These are phyloP conservation scores for Neofusicoccum parvum DNA, from an alignment of 2,329 filamentous ascomycete species.

Conservation along the genomic window DNA sequence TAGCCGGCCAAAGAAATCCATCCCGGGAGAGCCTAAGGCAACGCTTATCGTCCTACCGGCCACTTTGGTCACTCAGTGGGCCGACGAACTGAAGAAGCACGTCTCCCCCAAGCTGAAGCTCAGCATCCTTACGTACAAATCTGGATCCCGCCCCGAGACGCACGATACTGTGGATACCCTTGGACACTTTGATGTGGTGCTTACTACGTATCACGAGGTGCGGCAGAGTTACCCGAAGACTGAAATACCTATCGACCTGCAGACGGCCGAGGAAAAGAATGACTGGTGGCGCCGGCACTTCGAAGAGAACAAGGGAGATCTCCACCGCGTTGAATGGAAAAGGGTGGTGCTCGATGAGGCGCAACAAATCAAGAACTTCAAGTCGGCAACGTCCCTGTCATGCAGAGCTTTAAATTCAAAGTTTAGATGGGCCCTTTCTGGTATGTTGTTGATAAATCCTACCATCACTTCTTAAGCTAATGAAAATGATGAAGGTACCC, in stretches of 20 bases:
- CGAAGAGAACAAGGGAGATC: constrained; percentile 31
- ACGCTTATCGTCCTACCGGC: constrained; percentile 49
- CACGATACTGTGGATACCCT: constrained; percentile 26
- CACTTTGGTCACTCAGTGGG: constrained; percentile 46
- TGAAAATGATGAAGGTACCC: background rate
- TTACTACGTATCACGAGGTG: constrained; percentile 49
- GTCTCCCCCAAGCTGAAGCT: constrained; percentile 21
- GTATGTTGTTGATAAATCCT: constrained; percentile 42
- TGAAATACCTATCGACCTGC: constrained; percentile 38
- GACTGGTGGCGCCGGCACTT: constrained; percentile 40
- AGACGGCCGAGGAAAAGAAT: constrained; percentile 43
- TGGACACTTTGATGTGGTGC: constrained; percentile 33
- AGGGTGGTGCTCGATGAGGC: constrained; percentile 61
- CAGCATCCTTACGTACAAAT: constrained; percentile 32
- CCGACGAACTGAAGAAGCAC: constrained; percentile 35
- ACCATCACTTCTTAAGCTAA: constrained; percentile 28
- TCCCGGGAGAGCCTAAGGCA: constrained; percentile 25
- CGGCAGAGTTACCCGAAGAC: constrained; percentile 46
- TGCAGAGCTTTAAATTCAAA: constrained; percentile 45
- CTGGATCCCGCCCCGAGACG: constrained; percentile 31
- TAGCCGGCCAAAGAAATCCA: constrained; percentile 27
- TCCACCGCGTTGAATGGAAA: constrained; percentile 42
- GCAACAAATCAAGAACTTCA: constrained; percentile 57
- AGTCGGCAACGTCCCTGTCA: constrained; percentile 45
- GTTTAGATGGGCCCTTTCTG: constrained; percentile 47